These are phyloP conservation scores for Penicillium cataractarum DNA, from an alignment of 495 filamentous ascomycete species.

Conservation along the genomic window DNA sequence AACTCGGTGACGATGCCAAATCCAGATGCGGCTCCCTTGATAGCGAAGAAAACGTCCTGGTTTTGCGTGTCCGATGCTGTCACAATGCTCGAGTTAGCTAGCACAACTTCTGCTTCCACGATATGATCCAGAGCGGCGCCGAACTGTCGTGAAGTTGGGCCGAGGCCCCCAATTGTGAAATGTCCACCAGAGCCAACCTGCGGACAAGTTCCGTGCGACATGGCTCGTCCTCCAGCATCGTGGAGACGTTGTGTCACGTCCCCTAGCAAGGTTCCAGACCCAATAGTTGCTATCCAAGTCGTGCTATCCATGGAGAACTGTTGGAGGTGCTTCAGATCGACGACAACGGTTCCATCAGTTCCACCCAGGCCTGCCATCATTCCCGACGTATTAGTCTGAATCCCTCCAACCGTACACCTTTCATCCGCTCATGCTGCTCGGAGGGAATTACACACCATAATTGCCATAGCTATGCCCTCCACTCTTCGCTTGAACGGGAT, in stretches of 20 bases:
- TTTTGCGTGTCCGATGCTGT: conserved; percentile 41
- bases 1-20: conserved; percentile 56
- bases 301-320: conserved; percentile 54
- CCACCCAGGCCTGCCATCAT: conserved; percentile 45
- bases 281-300: conserved; percentile 64
- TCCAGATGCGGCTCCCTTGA: conserved; percentile 50
- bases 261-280: conserved; percentile 64
- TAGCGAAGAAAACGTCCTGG: conserved; percentile 56
- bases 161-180: conserved; percentile 70
- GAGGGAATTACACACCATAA: conserved; percentile 32
- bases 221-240: conserved; percentile 62
- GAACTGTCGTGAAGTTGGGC: conserved; percentile 63
- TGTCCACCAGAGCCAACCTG: conserved; percentile 76
- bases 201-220: conserved; percentile 69
- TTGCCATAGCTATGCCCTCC: conserved; percentile 74
- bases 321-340: conserved; percentile 49
- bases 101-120: conserved; percentile 62
- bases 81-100: conserved; percentile 59
- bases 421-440: not conserved
- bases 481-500: conserved; percentile 67
- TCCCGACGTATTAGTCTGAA: conserved; percentile 46
- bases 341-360: conserved; percentile 39
- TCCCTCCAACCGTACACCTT: not conserved
- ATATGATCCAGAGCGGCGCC: conserved; percentile 69
- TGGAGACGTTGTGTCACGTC: conserved; percentile 63